Evolutionary conservation across 768 basidiomycete genomes (phyloP).

Genomic region (Daedaleopsis nitida): DNA sequence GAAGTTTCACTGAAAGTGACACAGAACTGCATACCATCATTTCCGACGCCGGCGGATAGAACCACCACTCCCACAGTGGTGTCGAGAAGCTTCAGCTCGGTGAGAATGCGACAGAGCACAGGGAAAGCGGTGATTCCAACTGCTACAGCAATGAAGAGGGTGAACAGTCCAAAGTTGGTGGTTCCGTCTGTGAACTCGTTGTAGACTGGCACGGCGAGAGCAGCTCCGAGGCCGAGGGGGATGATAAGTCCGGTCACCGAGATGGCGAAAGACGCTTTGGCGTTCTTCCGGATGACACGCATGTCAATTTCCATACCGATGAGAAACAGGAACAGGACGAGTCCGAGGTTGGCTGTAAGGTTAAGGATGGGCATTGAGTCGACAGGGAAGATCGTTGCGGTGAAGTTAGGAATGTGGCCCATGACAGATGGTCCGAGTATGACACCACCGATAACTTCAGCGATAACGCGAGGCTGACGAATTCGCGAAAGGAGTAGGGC

Average conservation of each 20-base stretch:
- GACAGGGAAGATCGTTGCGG: slow-evolving; percentile 38
- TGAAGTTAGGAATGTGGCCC: slow-evolving; percentile 79
- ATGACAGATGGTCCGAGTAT: slow-evolving; percentile 70
- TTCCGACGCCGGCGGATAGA: slow-evolving; percentile 79
- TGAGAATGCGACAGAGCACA: slow-evolving; percentile 82
- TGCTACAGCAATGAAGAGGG: slow-evolving; percentile 84
- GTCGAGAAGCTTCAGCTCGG: slow-evolving; percentile 78
- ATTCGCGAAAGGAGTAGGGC: slow-evolving; percentile 64
- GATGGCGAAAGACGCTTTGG: slow-evolving; percentile 55
- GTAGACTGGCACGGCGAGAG: slow-evolving; percentile 73
- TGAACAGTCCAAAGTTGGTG: slow-evolving; percentile 78
- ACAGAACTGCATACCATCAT: slow-evolving; percentile 49
- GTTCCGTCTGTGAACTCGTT: slow-evolving; percentile 56
- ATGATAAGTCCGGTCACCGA: slow-evolving; percentile 70
- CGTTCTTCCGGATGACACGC: slow-evolving; percentile 65
- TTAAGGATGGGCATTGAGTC: slow-evolving; percentile 57
- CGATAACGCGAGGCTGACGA: slow-evolving; percentile 89
- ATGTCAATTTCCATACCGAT: slow-evolving; percentile 86
- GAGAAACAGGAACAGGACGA: slow-evolving; percentile 80
- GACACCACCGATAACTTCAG: slow-evolving; percentile 91
- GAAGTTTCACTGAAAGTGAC: not conserved
- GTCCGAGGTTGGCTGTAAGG: slow-evolving; percentile 75
- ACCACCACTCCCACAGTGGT: slow-evolving; percentile 84
- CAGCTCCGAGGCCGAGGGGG: slow-evolving; percentile 82
- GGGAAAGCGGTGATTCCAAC: slow-evolving; percentile 83